A percentile compares a stretch with the other conserved stretches of the same genome.
Evolutionary conservation across 352 stramenopile genomes (phyloP).

Genomic region (Pythium grandisporangium): DNA sequence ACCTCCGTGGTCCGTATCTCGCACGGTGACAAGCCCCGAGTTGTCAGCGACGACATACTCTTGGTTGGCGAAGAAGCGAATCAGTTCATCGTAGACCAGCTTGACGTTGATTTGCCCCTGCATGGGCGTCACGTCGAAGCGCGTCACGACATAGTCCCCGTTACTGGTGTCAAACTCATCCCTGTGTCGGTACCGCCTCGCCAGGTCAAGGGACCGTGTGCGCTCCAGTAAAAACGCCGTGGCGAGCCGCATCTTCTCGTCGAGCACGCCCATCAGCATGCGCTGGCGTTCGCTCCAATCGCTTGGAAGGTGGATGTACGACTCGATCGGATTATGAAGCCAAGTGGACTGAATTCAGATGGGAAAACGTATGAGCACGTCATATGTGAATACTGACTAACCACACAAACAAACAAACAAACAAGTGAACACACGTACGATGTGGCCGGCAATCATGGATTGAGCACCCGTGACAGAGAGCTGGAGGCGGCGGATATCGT

Average conservation of each 20-base stretch:
- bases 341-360: not conserved
- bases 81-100: not conserved
- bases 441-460: no score
- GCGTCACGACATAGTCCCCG: not conserved
- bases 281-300: slow-evolving; percentile 1
- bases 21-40: not conserved
- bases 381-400: no score
- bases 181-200: not conserved
- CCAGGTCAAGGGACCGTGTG: not conserved
- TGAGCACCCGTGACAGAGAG: no score
- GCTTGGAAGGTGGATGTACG: slow-evolving; percentile 3
- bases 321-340: not conserved
- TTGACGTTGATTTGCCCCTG: not conserved
- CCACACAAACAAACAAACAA: no score
- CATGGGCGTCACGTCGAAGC: not conserved
- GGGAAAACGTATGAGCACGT: no score
- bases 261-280: not conserved
- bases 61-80: not conserved
- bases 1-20: not conserved
- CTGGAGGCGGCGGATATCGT: no score
- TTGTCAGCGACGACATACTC: not conserved
- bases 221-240: slow-evolving; percentile 2
- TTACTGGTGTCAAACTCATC: not conserved
- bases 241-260: slow-evolving; percentile 1
- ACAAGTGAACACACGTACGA: no score